phyloP scores from a whole-genome alignment of 2,329 filamentous ascomycete species.

The Trichophyton schoenleinii region DNA sequence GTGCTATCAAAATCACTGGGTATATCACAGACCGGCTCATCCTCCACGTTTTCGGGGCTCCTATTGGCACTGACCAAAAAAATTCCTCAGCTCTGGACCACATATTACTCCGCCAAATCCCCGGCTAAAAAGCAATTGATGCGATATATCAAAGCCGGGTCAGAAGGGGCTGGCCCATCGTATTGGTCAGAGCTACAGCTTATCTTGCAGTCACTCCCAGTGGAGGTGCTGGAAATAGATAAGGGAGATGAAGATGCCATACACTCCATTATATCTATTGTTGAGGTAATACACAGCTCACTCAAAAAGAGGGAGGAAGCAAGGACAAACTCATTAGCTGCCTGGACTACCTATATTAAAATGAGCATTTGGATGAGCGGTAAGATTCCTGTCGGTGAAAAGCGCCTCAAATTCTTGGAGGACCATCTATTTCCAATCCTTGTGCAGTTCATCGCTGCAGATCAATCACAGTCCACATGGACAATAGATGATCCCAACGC shows the following conservation, averaged over 20 bases:
- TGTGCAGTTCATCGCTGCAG: conserved; percentile 40
- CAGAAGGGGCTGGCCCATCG: conserved; percentile 57
- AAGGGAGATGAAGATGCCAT: conserved; percentile 17
- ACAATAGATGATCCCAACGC: conserved; percentile 33
- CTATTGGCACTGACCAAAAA: conserved; percentile 52
- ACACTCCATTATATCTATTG: conserved; percentile 47
- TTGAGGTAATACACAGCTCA: conserved; percentile 57
- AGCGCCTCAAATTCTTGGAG: conserved; percentile 34
- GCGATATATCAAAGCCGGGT: conserved; percentile 68
- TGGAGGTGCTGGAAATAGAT: conserved; percentile 30
- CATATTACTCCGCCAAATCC: conserved; percentile 47
- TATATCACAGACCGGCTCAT: conserved; percentile 60
- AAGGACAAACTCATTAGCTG: conserved; percentile 51
- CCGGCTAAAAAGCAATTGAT: conserved; percentile 47
- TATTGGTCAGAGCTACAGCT: conserved; percentile 61
- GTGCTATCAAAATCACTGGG: conserved; percentile 65
- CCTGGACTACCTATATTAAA: conserved; percentile 65
- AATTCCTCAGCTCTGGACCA: conserved; percentile 62
- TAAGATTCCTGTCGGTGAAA: conserved; percentile 36
- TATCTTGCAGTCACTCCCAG: conserved; percentile 48
- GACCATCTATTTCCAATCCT: conserved; percentile 42
- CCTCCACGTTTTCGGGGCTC: conserved; percentile 55
- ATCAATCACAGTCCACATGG: conserved; percentile 38
- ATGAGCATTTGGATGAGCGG: conserved; percentile 44
- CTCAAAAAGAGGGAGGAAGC: conserved; percentile 64